A percentile compares a stretch with the other conserved stretches of the same genome.
phyloP scores from a whole-genome alignment of 73 alveolate genomes.

The Tetrahymena thermophila region DNA sequence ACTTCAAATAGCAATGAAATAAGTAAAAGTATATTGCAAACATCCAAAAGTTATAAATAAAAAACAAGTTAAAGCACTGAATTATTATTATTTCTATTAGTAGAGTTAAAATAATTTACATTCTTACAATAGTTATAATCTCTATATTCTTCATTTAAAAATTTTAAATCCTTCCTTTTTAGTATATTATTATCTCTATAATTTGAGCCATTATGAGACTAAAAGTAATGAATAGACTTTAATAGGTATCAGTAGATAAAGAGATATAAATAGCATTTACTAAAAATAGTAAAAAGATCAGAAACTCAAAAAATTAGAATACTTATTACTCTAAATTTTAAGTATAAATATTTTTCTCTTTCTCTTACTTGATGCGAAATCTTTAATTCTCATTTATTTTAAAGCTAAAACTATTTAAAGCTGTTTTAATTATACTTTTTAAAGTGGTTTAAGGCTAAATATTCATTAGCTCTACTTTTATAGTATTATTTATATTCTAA shows the following conservation, averaged over 20 bases:
- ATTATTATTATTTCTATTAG: background rate
- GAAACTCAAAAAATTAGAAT: background rate
- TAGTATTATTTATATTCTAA: background rate
- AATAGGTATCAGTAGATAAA: background rate
- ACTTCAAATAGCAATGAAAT: background rate
- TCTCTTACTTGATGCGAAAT: too few relatives aligned
- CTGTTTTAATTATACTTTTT: background rate
- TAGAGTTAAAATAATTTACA: background rate
- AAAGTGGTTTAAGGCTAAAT: background rate
- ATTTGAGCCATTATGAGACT: background rate
- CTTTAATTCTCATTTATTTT: background rate
- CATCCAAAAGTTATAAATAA: background rate
- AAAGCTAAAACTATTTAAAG: background rate
- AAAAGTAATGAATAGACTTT: background rate
- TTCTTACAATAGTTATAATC: background rate
- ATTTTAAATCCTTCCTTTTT: too few relatives aligned
- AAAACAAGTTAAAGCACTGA: background rate
- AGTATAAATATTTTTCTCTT: background rate
- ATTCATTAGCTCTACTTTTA: background rate
- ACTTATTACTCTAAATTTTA: background rate
- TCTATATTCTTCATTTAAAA: background rate
- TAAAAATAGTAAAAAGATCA: too few relatives aligned
- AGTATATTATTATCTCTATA: background rate
- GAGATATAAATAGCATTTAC: background rate
- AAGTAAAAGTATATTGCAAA: background rate